Evolutionary conservation across 2,329 filamentous ascomycete species (phyloP), one percentile per base, ranked within the genome.

Genomic region (Trichoderma sp.): DNA sequence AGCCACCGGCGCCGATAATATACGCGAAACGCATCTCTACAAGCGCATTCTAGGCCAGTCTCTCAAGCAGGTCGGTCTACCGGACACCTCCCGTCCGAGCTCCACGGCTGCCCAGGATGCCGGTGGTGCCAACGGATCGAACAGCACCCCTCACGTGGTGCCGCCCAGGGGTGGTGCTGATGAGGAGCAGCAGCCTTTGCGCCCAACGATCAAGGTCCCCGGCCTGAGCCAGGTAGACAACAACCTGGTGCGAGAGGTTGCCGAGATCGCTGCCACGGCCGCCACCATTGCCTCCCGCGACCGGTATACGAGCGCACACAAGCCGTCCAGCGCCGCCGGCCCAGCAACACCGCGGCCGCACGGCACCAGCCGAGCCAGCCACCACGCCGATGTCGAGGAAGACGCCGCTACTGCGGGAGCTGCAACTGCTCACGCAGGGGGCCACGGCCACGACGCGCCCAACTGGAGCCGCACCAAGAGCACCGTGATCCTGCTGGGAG

Each of bases 381-480:
- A 83, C 4, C 83, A 87, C 60, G 81, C 82, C 7, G 87, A 88
- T 14, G 82, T 85, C 45, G 90, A 91, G 53, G 88, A 89, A 38
- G 81, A 82, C 21, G 85, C 77, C 6, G 79, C 77, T 4, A 79
- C 77, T 2, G 80, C 80, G 0, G 82, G 80, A n/a, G 80, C 79
- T 8, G 83, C 81, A 0, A 85, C 85, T 56, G 80, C 79, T n/a
- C 82, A 81, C 53, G 81, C 79, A 59, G 79, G 78, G 53, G 80
- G 84, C 16, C 88, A 89, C 71, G 94, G 96, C 1, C 97, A 99
- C 80, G 97, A 99, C 84, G 97, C 97, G n/a, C 97, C 97, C 5
- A 99, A 99, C 83, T 99, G 97, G 97, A 94, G 96, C 80, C 92
- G 95, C 77, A 90, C 89, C 71, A 98, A 98, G 89, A 98, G 95